These are phyloP conservation scores for Plantago coronopus DNA, from an alignment of 305 asterid genomes.

Conservation along the genomic window DNA sequence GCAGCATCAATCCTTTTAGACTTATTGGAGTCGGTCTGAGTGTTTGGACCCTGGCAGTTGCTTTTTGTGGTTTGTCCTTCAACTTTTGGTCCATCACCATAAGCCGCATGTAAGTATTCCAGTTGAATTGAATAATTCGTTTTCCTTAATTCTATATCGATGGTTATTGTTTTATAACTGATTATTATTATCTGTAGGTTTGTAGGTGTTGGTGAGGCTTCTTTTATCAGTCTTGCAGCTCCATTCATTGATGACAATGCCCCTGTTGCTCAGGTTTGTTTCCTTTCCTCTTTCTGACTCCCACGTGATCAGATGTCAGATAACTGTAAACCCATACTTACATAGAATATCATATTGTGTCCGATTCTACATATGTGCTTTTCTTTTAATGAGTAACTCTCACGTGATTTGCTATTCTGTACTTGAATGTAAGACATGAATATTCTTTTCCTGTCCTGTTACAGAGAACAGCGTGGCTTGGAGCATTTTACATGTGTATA, in stretches of 20 bases:
- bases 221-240: constrained; percentile 96
- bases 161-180: constrained; percentile 5
- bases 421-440: not conserved
- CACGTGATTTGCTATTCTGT: not conserved
- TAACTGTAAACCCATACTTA: constrained; percentile 15
- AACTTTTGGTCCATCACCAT: constrained; percentile 80
- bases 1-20: constrained; percentile 94
- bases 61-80: constrained; percentile 79
- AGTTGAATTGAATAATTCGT: constrained; percentile 9
- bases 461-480: constrained; percentile 17
- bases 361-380: not conserved
- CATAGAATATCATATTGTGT: constrained; percentile 11
- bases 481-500: constrained; percentile 15
- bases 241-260: constrained; percentile 98
- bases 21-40: constrained; percentile 93
- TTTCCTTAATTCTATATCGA: constrained; percentile 12
- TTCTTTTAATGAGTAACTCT: not conserved
- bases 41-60: constrained; percentile 87
- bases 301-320: constrained; percentile 17
- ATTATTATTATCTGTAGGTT: constrained; percentile 47
- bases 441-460: not conserved
- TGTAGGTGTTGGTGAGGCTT: constrained; percentile 99
- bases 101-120: constrained; percentile 75
- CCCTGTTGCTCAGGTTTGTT: constrained; percentile 71
- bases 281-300: not conserved